These are phyloP conservation scores for Marasmius oreades DNA, from an alignment of 1,284 basidiomycete genomes.

Conservation along the genomic window DNA sequence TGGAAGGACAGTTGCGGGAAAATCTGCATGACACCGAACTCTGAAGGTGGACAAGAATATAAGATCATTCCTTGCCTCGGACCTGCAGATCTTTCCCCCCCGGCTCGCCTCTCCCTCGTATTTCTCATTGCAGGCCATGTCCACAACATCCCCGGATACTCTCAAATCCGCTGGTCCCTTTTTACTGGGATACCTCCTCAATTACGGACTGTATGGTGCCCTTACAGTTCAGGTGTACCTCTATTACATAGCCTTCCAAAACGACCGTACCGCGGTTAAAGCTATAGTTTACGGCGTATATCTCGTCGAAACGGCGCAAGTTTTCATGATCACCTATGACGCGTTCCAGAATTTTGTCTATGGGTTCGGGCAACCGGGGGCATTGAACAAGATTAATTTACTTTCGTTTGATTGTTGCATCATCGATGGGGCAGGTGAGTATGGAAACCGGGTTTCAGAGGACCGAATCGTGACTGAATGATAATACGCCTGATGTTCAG, in stretches of 20 bases:
- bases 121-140: too few relatives aligned
- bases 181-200: neutral
- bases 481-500: neutral
- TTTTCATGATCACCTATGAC: neutral
- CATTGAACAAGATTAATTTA: neutral
- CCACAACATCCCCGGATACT: too few relatives aligned
- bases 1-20: too few relatives aligned
- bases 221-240: conserved; percentile 1
- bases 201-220: neutral
- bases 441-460: neutral
- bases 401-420: neutral
- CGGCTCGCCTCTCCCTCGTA: too few relatives aligned
- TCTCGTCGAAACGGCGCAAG: neutral
- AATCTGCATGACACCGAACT: too few relatives aligned
- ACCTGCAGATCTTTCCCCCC: too few relatives aligned
- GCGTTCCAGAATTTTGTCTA: neutral
- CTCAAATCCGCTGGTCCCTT: too few relatives aligned
- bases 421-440: neutral
- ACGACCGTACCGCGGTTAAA: neutral
- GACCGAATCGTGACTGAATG: too few relatives aligned
- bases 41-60: too few relatives aligned
- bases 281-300: neutral
- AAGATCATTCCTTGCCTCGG: too few relatives aligned
- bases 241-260: conserved; percentile 3
- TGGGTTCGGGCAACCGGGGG: neutral